A percentile compares a stretch with the other conserved stretches of the same genome.
Evolutionary conservation across 2,329 filamentous ascomycete species (phyloP).

Genomic region (Talaromyces sp.): DNA sequence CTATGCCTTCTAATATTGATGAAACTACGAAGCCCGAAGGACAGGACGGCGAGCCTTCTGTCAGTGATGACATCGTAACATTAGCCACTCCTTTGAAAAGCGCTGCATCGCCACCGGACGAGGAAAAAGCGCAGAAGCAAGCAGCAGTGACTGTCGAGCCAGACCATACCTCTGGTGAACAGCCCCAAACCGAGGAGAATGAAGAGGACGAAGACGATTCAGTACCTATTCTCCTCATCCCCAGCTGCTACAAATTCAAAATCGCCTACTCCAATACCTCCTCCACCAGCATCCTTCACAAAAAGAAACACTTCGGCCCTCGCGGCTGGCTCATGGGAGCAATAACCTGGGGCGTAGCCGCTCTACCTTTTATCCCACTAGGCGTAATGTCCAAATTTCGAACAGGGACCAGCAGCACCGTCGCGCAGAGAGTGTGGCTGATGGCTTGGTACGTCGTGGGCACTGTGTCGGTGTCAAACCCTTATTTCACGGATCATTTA

Average conservation of each 20-base stretch:
- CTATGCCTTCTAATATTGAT: background rate
- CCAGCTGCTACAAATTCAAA: slow-evolving; percentile 10
- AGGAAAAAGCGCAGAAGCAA: background rate
- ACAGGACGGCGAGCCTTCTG: background rate
- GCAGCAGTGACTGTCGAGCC: background rate
- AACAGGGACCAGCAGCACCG: background rate
- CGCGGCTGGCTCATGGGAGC: background rate
- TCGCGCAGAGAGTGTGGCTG: slow-evolving; percentile 1
- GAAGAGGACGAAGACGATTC: background rate
- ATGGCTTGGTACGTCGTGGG: slow-evolving; percentile 5
- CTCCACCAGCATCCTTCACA: background rate
- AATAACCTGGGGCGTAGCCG: background rate
- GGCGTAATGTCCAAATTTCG: slow-evolving; percentile 8
- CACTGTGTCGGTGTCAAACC: background rate
- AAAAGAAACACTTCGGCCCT: background rate
- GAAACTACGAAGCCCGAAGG: background rate
- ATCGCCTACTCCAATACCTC: background rate
- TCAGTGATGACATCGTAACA: background rate
- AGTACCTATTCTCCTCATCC: background rate
- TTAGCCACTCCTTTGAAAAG: background rate
- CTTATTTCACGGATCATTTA: background rate
- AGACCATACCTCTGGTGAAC: background rate
- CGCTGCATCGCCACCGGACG: background rate
- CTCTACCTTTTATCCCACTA: background rate
- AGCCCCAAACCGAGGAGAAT: background rate